These are phyloP conservation scores for Pseudopithomyces chartarum DNA, from an alignment of 2,329 filamentous ascomycete species.

Conservation along the genomic window DNA sequence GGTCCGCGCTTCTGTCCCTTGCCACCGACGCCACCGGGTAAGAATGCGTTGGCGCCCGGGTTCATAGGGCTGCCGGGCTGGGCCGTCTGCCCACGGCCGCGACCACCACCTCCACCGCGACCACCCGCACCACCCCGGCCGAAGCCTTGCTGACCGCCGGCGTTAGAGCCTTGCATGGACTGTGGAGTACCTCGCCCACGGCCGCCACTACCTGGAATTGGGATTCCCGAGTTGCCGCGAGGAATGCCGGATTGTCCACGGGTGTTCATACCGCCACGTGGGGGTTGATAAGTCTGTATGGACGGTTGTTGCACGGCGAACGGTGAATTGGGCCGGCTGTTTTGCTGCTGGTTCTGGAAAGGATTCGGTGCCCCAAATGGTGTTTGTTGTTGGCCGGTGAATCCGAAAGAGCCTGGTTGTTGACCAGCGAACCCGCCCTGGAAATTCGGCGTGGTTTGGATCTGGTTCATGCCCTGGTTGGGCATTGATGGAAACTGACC, in stretches of 20 bases:
- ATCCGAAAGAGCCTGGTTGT: neutral
- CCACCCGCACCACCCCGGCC: constrained; percentile 36
- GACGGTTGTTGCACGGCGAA: constrained; percentile 19
- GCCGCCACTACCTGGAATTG: constrained; percentile 34
- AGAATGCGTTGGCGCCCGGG: constrained; percentile 40
- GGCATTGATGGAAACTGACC: neutral
- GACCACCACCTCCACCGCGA: constrained; percentile 16
- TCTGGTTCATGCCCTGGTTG: constrained; percentile 8
- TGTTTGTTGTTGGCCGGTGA: neutral
- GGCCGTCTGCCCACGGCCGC: constrained; percentile 23
- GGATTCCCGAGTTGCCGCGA: constrained; percentile 38
- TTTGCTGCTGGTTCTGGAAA: constrained; percentile 11
- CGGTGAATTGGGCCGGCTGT: constrained; percentile 23
- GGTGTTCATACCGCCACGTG: constrained; percentile 28
- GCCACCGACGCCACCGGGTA: constrained; percentile 33
- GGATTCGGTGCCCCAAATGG: neutral
- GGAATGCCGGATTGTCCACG: constrained; percentile 33
- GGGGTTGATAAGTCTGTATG: constrained; percentile 19
- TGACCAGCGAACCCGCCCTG: constrained; percentile 1
- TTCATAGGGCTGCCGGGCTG: constrained; percentile 38
- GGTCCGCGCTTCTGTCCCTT: constrained; percentile 41
- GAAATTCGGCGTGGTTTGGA: neutral
- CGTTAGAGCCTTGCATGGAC: constrained; percentile 22
- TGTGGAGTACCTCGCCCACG: constrained; percentile 19
- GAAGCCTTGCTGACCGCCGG: constrained; percentile 22